Evolutionary conservation across 768 basidiomycete genomes (phyloP).

Genomic region (Baorangia bicolor): DNA sequence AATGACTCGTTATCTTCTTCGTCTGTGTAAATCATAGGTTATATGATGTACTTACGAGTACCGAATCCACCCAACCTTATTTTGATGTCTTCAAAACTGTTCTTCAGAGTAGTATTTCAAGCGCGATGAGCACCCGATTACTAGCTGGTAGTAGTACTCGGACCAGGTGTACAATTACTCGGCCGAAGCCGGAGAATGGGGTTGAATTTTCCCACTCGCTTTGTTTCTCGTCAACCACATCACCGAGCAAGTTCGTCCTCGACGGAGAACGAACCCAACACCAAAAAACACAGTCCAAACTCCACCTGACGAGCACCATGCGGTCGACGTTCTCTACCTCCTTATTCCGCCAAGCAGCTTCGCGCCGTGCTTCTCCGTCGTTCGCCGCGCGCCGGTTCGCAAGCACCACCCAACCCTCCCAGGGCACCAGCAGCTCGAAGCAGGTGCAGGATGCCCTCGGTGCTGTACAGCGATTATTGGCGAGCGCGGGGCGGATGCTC

Average conservation of each 20-base stretch:
- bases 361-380: slow-evolving; percentile 14
- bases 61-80: too few species aligned
- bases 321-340: slow-evolving; percentile 25
- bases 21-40: too few species aligned
- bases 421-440: slow-evolving; percentile 50
- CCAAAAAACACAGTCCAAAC: slow-evolving; percentile 7
- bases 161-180: too few species aligned
- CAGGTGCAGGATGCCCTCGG: slow-evolving; percentile 69
- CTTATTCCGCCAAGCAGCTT: slow-evolving; percentile 23
- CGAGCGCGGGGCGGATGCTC: slow-evolving; percentile 46
- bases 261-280: not conserved
- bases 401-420: slow-evolving; percentile 34
- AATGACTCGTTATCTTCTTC: too few species aligned
- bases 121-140: too few species aligned
- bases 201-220: not conserved
- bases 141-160: too few species aligned
- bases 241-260: slow-evolving; percentile 1
- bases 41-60: too few species aligned
- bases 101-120: too few species aligned
- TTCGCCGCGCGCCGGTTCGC: slow-evolving; percentile 39
- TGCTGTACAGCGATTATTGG: slow-evolving; percentile 56
- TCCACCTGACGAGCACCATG: slow-evolving; percentile 14
- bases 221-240: not conserved
- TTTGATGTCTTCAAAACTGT: too few species aligned
- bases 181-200: slow-evolving; percentile 3